Conservation (phyloP, 1,139 yeast genomes). For the Yamadazyma songkhlaensis region DNA sequence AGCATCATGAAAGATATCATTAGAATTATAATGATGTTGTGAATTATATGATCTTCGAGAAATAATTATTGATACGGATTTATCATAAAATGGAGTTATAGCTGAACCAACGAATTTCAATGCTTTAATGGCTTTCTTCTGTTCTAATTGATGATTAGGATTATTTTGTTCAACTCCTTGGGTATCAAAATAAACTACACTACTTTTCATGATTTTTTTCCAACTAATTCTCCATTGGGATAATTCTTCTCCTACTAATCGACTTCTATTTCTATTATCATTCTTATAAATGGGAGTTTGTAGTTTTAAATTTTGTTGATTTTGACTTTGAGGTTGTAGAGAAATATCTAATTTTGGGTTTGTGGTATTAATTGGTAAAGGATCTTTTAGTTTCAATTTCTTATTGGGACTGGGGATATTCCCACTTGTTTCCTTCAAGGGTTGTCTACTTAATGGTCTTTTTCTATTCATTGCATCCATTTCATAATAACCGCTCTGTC, state of each 20-base stretch:
- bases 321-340: background rate
- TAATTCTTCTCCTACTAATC: constrained; percentile 51
- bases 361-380: background rate
- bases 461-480: constrained; percentile 12
- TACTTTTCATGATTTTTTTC: constrained; percentile 71
- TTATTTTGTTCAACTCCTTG: constrained; percentile 52
- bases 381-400: constrained; percentile 11
- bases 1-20: constrained; percentile 70
- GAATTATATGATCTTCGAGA: constrained; percentile 48
- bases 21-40: constrained; percentile 31
- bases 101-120: constrained; percentile 61
- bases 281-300: background rate
- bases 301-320: background rate
- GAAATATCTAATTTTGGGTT: background rate
- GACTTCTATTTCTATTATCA: background rate
- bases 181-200: constrained; percentile 78
- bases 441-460: constrained; percentile 23
- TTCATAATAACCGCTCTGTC: constrained; percentile 5
- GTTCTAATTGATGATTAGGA: constrained; percentile 42
- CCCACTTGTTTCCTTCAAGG: constrained; percentile 42
- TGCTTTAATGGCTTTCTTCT: constrained; percentile 52
- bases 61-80: constrained; percentile 76
- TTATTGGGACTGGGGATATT: constrained; percentile 43
- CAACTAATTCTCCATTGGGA: constrained; percentile 80
- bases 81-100: constrained; percentile 73